Evolutionary conservation across 2,329 filamentous ascomycete species (phyloP).

Genomic region (Coniochaeta sp.): DNA sequence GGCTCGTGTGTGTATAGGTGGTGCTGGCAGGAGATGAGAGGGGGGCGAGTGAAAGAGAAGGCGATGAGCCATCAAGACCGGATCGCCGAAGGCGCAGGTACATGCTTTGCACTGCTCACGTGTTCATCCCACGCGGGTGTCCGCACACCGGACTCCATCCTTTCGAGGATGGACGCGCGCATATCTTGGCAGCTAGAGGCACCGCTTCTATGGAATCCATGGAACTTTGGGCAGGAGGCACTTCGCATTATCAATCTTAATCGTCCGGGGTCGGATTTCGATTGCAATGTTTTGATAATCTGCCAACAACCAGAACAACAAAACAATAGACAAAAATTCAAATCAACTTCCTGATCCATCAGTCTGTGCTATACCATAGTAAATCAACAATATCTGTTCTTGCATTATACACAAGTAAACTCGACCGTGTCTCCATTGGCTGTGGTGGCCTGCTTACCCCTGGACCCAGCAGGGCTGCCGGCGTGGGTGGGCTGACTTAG

Average conservation of each 20-base stretch:
- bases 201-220: not conserved
- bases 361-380: not conserved
- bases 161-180: too few relatives aligned
- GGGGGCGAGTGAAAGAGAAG: not conserved
- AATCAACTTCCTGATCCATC: not conserved
- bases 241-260: not conserved
- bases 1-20: not conserved
- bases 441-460: not conserved
- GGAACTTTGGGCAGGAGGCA: not conserved
- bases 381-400: too few relatives aligned
- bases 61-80: not conserved
- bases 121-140: too few relatives aligned
- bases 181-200: not conserved
- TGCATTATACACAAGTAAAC: too few relatives aligned
- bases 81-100: too few relatives aligned
- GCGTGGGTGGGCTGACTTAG: not conserved
- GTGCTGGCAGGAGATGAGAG: not conserved
- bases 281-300: not conserved
- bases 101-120: too few relatives aligned
- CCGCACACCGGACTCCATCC: too few relatives aligned
- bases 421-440: too few relatives aligned
- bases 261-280: not conserved
- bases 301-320: not conserved
- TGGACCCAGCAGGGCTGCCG: not conserved
- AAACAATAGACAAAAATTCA: not conserved